phyloP scores from a whole-genome alignment of 306 rosid species.

The Dryas alaskensis region DNA sequence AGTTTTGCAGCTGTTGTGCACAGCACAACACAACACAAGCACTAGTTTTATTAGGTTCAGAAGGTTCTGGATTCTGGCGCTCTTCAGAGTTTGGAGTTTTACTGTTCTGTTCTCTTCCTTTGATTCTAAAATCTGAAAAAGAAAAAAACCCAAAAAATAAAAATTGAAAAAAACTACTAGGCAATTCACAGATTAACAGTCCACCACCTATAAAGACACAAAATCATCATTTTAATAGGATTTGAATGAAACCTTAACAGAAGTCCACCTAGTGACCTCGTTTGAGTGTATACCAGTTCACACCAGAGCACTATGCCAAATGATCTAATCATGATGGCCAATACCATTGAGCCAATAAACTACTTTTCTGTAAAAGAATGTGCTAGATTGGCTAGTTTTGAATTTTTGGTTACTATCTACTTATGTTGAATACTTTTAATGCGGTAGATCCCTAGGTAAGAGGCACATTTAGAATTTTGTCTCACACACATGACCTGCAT shows the following conservation, averaged over 20 bases:
- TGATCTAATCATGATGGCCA: constrained; percentile 1
- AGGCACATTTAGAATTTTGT: constrained; percentile 11
- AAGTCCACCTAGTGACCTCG: background rate
- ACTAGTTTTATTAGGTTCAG: background rate
- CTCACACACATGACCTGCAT: background rate
- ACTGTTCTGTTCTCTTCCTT: background rate
- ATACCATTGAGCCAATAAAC: constrained; percentile 22
- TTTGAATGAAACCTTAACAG: background rate
- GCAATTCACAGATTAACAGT: no score
- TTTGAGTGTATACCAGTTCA: background rate
- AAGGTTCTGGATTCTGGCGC: background rate
- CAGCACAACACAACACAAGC: background rate
- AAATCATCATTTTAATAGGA: background rate
- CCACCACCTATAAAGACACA: no score
- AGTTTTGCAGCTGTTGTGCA: background rate
- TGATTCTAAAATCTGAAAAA: background rate
- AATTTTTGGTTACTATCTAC: background rate
- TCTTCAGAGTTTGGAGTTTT: background rate
- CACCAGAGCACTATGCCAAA: background rate
- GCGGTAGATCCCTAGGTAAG: constrained; percentile 1
- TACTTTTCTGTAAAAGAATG: background rate
- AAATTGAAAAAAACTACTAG: no score
- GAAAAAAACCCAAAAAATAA: background rate
- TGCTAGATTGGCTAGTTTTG: background rate
- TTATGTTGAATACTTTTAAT: background rate